Conservation (phyloP, 2,329 filamentous ascomycete genomes). For the Botrytis sinoallii region DNA sequence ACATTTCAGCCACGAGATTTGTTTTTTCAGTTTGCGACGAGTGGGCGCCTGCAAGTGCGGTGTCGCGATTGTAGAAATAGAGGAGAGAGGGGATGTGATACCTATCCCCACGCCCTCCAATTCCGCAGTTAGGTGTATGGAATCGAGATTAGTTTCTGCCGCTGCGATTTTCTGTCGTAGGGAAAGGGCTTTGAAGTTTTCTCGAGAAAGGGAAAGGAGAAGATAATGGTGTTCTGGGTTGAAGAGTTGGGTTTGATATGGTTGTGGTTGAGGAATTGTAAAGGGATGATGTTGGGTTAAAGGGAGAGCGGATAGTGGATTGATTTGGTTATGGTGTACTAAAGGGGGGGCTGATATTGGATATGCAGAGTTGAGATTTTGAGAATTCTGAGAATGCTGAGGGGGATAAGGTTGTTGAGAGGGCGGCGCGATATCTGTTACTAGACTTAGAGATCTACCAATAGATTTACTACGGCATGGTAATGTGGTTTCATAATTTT, state of each 20-base stretch:
- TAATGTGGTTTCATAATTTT: not conserved
- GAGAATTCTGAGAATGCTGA: not conserved
- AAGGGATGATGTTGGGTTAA: constrained; percentile 31
- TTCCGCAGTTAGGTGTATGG: not conserved
- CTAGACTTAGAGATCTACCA: not conserved
- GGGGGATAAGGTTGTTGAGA: not conserved
- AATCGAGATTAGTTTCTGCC: constrained; percentile 39
- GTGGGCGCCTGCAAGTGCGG: not conserved
- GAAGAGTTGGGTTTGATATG: constrained; percentile 27
- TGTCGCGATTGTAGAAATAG: not conserved
- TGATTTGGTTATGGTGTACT: not conserved
- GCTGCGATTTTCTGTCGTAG: constrained; percentile 43
- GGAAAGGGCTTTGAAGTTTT: constrained; percentile 40
- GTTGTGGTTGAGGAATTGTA: not conserved
- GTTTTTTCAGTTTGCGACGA: constrained; percentile 37
- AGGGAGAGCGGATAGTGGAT: not conserved
- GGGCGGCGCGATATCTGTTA: not conserved
- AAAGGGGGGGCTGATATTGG: not conserved
- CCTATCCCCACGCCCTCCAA: not conserved
- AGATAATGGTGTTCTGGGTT: constrained; percentile 49
- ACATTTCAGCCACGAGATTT: constrained; percentile 42
- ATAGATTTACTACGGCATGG: not conserved
- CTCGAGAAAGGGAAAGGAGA: constrained; percentile 41
- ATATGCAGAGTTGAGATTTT: not conserved
- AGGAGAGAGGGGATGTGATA: not conserved